Evolutionary conservation across 495 filamentous ascomycete species (phyloP).

Genomic region (Cercophora scortea): DNA sequence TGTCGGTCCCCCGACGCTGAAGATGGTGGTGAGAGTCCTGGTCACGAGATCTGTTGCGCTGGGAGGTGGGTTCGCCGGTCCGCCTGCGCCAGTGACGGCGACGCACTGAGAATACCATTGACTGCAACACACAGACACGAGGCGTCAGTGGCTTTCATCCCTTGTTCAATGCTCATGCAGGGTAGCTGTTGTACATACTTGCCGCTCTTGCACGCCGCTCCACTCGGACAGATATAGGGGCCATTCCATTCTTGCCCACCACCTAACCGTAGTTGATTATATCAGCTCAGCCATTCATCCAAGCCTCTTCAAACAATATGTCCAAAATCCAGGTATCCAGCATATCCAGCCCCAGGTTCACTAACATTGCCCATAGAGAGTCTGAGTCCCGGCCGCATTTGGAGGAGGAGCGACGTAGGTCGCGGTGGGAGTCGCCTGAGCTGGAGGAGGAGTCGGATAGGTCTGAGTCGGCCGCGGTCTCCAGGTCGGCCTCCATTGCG

Average conservation of each 20-base stretch:
- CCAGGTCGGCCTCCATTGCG: slow-evolving; percentile 1
- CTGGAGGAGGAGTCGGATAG: background rate
- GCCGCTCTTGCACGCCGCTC: slow-evolving; percentile 13
- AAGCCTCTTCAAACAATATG: background rate
- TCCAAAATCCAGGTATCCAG: background rate
- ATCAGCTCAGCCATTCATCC: too few relatives aligned
- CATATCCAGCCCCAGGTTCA: background rate
- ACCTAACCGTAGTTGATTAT: slow-evolving; percentile 1
- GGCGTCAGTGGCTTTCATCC: background rate
- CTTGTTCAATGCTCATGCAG: background rate
- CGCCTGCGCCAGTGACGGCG: background rate
- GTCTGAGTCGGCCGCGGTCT: background rate
- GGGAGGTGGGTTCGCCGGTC: background rate
- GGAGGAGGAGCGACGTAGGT: too few relatives aligned
- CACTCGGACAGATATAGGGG: slow-evolving; percentile 9
- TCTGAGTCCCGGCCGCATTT: slow-evolving; percentile 2
- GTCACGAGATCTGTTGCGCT: background rate
- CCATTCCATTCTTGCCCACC: slow-evolving; percentile 13
- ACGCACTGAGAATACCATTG: slow-evolving; percentile 20
- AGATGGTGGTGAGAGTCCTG: slow-evolving; percentile 12
- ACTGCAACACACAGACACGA: background rate
- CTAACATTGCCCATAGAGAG: slow-evolving; percentile 16
- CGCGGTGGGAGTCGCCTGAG: background rate
- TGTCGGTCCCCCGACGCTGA: slow-evolving; percentile 13
- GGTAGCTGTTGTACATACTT: slow-evolving; percentile 9